Conservation (phyloP, 2,329 filamentous ascomycete species). For the Fusarium domesticum region DNA sequence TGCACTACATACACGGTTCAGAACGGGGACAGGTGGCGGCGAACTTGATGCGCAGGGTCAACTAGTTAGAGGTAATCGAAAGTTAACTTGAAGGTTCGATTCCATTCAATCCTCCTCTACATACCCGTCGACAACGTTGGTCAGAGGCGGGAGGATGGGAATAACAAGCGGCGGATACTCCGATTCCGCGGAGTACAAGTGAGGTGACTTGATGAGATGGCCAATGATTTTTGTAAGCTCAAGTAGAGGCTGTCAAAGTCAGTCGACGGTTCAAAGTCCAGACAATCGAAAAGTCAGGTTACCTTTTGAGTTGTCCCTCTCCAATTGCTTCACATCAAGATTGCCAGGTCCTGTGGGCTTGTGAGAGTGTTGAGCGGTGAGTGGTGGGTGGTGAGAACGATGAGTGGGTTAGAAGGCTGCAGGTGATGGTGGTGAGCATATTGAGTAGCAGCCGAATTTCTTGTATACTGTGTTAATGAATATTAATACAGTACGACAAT, state of each 20-base stretch:
- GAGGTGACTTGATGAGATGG: background rate
- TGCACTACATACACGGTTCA: too few relatives aligned
- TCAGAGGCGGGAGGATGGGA: too few relatives aligned
- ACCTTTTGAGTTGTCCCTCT: background rate
- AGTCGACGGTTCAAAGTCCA: background rate
- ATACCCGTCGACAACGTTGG: too few relatives aligned
- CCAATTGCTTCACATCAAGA: background rate
- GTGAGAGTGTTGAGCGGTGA: background rate
- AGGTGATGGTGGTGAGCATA: background rate
- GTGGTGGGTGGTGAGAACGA: background rate
- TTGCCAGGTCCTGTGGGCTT: background rate
- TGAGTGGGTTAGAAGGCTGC: background rate
- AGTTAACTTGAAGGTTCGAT: too few relatives aligned
- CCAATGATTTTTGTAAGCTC: background rate
- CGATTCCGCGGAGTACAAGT: too few relatives aligned
- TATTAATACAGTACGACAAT: background rate
- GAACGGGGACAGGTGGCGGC: too few relatives aligned
- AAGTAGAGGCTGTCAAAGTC: background rate
- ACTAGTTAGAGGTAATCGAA: too few relatives aligned
- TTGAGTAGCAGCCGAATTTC: too few relatives aligned
- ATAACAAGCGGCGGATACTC: too few relatives aligned
- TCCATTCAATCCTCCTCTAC: too few relatives aligned
- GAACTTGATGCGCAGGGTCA: too few relatives aligned
- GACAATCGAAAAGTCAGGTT: background rate
- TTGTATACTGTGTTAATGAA: background rate